A percentile compares a stretch with the other conserved stretches of the same genome.
phyloP scores from a whole-genome alignment of 2,329 filamentous ascomycete genomes.

The Colletotrichum paranaense region DNA sequence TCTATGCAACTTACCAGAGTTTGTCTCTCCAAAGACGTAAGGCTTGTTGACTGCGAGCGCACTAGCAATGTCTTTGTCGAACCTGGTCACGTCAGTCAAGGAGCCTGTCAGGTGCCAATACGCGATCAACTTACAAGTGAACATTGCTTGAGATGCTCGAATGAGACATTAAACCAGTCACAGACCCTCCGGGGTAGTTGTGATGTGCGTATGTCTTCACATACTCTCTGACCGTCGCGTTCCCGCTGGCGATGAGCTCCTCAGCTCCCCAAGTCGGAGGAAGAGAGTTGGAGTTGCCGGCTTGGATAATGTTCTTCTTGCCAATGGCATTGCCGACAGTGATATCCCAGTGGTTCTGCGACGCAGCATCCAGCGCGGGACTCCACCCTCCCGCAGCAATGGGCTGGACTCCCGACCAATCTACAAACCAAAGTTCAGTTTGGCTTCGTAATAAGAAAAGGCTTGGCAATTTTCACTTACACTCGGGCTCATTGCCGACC shows the following conservation, averaged over 20 bases:
- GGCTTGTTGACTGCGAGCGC: conserved; percentile 52
- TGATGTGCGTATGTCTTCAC: conserved; percentile 57
- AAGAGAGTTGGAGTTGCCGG: conserved; percentile 51
- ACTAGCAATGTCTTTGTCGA: conserved; percentile 53
- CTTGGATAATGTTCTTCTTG: conserved; percentile 50
- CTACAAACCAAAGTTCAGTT: conserved; percentile 36
- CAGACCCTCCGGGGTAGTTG: conserved; percentile 59
- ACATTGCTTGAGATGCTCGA: conserved; percentile 50
- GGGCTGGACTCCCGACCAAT: conserved; percentile 50
- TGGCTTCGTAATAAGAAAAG: not conserved
- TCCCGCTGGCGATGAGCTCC: conserved; percentile 51
- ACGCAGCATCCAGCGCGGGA: conserved; percentile 49
- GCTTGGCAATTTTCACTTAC: conserved; percentile 45
- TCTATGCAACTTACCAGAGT: conserved; percentile 52
- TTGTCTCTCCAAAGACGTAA: conserved; percentile 62
- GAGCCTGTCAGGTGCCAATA: no score
- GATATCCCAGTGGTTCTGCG: conserved; percentile 52
- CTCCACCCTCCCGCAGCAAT: conserved; percentile 51
- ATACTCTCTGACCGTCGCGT: conserved; percentile 49
- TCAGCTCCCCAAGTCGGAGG: conserved; percentile 51
- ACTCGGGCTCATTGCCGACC: conserved; percentile 68
- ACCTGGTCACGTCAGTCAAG: conserved; percentile 43
- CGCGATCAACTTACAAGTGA: not conserved
- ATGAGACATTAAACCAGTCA: conserved; percentile 58
- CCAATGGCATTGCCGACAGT: conserved; percentile 48